These are phyloP conservation scores for Mycena kentingensis DNA, from an alignment of 768 basidiomycete species.

Conservation along the genomic window DNA sequence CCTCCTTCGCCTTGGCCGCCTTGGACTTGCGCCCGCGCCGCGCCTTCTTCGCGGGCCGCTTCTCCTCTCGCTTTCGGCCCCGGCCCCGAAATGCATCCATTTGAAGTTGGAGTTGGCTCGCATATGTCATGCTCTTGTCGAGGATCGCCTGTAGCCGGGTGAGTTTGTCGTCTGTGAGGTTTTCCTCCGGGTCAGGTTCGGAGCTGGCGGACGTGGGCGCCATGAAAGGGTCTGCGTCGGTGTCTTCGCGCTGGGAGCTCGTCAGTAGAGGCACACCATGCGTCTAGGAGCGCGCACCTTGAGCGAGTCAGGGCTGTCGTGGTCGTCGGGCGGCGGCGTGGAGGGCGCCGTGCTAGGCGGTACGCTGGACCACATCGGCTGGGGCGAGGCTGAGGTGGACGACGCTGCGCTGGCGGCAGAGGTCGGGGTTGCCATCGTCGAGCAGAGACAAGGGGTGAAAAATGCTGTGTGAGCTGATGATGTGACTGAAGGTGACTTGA, in stretches of 20 bases:
- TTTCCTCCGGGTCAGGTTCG: constrained; percentile 26
- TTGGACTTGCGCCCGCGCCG: neutral
- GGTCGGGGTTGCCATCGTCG: neutral
- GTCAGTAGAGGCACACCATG: neutral
- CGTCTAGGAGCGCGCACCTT: constrained; percentile 11
- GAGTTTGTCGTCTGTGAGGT: neutral
- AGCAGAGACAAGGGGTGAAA: neutral
- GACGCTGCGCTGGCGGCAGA: too few species aligned
- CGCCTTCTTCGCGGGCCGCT: constrained; percentile 2
- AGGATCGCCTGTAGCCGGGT: constrained; percentile 12
- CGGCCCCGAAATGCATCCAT: constrained; percentile 15
- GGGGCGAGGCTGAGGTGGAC: neutral
- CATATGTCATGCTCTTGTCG: constrained; percentile 9
- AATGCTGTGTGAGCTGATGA: too few species aligned
- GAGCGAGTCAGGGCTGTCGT: neutral
- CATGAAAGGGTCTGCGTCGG: too few species aligned
- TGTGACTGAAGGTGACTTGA: too few species aligned
- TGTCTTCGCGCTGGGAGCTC: neutral
- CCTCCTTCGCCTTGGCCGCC: constrained; percentile 25
- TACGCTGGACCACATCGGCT: neutral
- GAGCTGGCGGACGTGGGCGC: too few species aligned
- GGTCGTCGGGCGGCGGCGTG: neutral
- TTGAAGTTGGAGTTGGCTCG: constrained; percentile 5
- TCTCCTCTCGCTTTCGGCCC: constrained; percentile 21
- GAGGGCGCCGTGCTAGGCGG: constrained; percentile 5